Base-by-base conservation (phyloP, 768 basidiomycete genomes). In the Xanthoconium stramineum region DNA sequence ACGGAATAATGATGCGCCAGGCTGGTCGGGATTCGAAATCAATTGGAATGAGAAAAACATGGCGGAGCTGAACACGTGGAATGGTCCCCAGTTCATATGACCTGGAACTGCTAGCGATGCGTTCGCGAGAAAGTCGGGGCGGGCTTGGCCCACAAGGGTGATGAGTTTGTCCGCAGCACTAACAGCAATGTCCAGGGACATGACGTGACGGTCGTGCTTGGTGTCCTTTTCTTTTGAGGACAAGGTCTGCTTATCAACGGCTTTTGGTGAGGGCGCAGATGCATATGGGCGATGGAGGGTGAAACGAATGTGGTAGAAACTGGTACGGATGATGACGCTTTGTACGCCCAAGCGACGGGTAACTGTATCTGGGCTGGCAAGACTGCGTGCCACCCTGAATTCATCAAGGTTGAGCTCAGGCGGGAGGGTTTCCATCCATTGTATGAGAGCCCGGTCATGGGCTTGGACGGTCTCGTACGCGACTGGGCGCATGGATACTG, bases 31-130 rank as follows among this genome's bases (percentile, higher is more conserved):
- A 63, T 89, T 85, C 36, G 85, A 81, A 63, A 91, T 86, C 47
- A 92, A 80, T 64, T 92, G 89, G 74, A 91, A 91, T n/a, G 88
- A 88, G 80, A 92, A 91, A 74, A 92, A 92, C 85, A 92, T 91
- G 47, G 88, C 88, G 19, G 91, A 89, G 47, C 86, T 86, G 75
- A 92, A 92, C 62, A 86, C 83, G 65, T 93, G 89, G 74, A 88
- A 89, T 0, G 89, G 88, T 5, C 85, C 86, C 85, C 88, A 90
- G 61, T 83, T 84, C 81, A 92, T 85, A 70, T 93, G 90, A 3
- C 88, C 89, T 35, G 88, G 89, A 9, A 90, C 86, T 10, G 86
- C 82, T 56, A 85, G 73, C 17, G 85, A 80, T 14, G 82, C 80
- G 52, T 84, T 88, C 37, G 83, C 81, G 33, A 89, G 75, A 69